Conservation (phyloP, 306 rosid genomes). For the Cajanus cajan region DNA sequence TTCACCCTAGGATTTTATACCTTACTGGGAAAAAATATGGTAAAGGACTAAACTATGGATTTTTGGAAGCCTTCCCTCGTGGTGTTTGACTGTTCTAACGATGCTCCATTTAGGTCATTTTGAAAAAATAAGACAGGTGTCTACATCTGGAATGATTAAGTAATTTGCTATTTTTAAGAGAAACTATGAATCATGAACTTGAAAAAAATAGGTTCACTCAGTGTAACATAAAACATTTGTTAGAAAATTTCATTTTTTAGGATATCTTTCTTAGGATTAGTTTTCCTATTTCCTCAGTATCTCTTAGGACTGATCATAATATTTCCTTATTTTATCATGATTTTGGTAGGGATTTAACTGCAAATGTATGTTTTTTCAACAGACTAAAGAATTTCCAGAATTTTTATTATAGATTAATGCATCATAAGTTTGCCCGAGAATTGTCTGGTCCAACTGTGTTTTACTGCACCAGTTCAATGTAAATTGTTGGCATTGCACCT, state of each 20-base stretch:
- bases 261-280: background rate
- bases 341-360: background rate
- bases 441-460: background rate
- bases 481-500: background rate
- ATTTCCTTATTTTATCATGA: background rate
- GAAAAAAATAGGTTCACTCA: background rate
- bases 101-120: background rate
- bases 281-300: background rate
- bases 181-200: conserved; percentile 8
- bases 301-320: background rate
- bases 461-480: background rate
- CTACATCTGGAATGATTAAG: too few species aligned
- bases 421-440: background rate
- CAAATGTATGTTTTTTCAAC: background rate
- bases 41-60: too few species aligned
- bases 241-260: background rate
- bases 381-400: background rate
- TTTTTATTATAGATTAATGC: background rate
- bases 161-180: background rate
- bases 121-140: too few species aligned
- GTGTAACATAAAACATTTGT: background rate
- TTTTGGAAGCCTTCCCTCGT: too few species aligned
- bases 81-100: background rate
- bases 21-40: too few species aligned
- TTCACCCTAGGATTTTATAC: too few species aligned